Evolutionary conservation across 352 stramenopile species (phyloP).

Genomic region (Globisporangium irregulare): DNA sequence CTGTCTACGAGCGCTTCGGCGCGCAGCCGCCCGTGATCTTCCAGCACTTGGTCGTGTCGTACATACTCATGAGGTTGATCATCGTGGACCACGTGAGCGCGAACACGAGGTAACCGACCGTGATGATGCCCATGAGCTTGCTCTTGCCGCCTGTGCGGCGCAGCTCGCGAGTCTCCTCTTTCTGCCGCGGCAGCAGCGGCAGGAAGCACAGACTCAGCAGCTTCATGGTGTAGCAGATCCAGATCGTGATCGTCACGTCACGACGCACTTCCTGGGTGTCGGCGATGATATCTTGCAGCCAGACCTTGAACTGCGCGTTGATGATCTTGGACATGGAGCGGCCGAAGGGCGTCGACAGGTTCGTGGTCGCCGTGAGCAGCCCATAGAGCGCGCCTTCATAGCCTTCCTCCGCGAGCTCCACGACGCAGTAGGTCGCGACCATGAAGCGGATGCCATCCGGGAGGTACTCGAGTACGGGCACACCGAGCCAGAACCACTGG

Average conservation of each 20-base stretch:
- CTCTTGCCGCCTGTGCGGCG: conserved; percentile 36
- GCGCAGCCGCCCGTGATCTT: conserved; percentile 58
- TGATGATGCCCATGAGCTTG: conserved; percentile 33
- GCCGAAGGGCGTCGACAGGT: conserved; percentile 47
- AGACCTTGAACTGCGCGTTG: conserved; percentile 50
- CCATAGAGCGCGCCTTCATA: conserved; percentile 55
- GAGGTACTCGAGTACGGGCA: conserved; percentile 50
- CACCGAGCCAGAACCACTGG: conserved; percentile 63
- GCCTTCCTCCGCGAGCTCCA: conserved; percentile 54
- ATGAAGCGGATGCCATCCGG: conserved; percentile 53
- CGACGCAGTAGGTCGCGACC: conserved; percentile 49
- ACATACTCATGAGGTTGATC: conserved; percentile 58
- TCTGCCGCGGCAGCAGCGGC: conserved; percentile 44
- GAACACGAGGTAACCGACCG: conserved; percentile 31
- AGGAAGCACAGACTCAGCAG: conserved; percentile 48
- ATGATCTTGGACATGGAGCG: conserved; percentile 51
- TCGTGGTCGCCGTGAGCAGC: conserved; percentile 44
- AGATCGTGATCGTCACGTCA: conserved; percentile 56
- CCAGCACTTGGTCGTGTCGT: conserved; percentile 57
- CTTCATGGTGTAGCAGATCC: conserved; percentile 55
- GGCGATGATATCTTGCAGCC: conserved; percentile 42
- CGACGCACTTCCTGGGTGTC: conserved; percentile 46
- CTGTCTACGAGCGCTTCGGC: conserved; percentile 13
- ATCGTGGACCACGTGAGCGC: conserved; percentile 41
- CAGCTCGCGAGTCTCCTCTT: conserved; percentile 33